Percentiles rank a stretch among this genome's conserved stretches.
Conservation (phyloP, 768 basidiomycete genomes). For the Tulasnella sp. region DNA sequence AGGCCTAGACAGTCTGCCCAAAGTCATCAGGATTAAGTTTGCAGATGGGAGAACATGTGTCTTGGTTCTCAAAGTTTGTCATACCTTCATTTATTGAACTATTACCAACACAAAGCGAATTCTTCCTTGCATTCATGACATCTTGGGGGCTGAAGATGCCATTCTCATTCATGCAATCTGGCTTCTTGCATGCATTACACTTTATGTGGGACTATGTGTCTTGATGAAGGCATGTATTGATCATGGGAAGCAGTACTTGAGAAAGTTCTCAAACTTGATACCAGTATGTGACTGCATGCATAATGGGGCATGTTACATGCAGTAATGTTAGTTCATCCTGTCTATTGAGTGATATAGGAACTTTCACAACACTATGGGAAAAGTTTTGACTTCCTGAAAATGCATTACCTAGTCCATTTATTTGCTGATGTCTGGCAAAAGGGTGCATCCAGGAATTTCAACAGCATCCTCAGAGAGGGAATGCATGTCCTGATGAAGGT, state of each 20-base stretch:
- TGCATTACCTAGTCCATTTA: neutral
- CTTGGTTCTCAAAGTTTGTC: neutral
- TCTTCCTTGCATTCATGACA: neutral
- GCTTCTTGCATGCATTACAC: neutral
- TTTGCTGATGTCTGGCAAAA: neutral
- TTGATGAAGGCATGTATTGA: neutral
- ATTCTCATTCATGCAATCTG: neutral
- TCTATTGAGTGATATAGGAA: neutral
- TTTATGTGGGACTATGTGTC: neutral
- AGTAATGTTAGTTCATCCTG: neutral
- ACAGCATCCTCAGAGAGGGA: neutral
- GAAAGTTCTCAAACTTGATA: neutral
- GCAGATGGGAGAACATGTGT: neutral
- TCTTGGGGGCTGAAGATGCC: neutral
- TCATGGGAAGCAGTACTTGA: neutral
- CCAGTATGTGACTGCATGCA: neutral
- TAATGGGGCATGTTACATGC: neutral
- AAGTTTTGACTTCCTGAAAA: neutral
- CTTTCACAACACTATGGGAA: neutral
- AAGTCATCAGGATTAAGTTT: neutral
- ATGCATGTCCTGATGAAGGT: neutral
- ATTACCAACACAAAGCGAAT: neutral
- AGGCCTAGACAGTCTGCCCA: neutral
- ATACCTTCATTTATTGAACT: neutral
- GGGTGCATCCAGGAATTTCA: neutral